Base-by-base conservation (phyloP, 192 early-diverging fungal genomes). In the Paraglomus occultum region DNA sequence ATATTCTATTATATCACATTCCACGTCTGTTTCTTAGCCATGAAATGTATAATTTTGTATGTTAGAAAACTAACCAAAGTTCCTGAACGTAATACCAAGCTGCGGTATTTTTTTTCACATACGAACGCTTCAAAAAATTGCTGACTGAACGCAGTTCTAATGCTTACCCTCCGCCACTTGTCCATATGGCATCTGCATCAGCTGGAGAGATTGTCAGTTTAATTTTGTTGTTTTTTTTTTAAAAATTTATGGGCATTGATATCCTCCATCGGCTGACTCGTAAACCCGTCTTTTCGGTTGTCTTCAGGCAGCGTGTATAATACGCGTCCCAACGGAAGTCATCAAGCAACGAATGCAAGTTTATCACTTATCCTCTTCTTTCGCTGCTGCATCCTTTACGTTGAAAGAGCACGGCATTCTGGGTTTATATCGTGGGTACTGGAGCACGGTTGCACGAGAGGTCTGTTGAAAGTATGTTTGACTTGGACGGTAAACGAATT, bases 321-420 rank as follows among this genome's bases (percentile, higher is more conserved):
- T 96, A 38, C 84, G 96, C 17, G 95, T 97, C 17, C 96, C 96
- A 3, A 97, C 96, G 14, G 96, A 99, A 71, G 91, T 97, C 14
- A 85, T 96, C 59, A 99, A 99, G 75, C 93, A 95, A 74, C 82
- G 96, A 52, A 90, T 99, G 91, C 96, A 99, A 77, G 88, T 94
- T 43, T 82, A 91, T 74, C 91, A 91, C 62, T 91, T 87, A 72
- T 45, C 49, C 1, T 80, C 86, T 61, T 84, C 88, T n/a, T 72
- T 74, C 6, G 73, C 66, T 1, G 94, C 95, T 10, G 71, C 93
- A 9, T 76, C 76, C 39, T 74, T 83, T 51, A 93, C 94, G 8
- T 73, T 89, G 54, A 61, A 76, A 3, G 71, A 80, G 14, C 91
- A 95, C 51, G 95, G 95, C 0, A 45, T 93, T 5, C 64, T 85